phyloP scores from a whole-genome alignment of 768 basidiomycete genomes.

The Tephrocybe sp. region DNA sequence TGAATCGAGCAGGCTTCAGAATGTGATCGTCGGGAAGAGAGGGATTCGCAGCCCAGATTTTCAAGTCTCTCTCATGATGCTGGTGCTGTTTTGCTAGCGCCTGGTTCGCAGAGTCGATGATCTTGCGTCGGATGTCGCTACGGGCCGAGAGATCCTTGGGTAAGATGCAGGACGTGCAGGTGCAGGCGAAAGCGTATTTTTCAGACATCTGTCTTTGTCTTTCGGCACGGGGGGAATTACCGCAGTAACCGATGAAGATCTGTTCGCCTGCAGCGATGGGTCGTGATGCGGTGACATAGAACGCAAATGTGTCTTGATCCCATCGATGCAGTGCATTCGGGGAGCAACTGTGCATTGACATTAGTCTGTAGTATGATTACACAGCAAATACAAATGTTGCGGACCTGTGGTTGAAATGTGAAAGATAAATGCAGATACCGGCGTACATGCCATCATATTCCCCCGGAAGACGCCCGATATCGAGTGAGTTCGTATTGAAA shows the following conservation, averaged over 20 bases:
- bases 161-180: slow-evolving; percentile 16
- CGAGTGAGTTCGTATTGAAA: slow-evolving; percentile 11
- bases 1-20: slow-evolving; percentile 3
- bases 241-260: slow-evolving; percentile 16
- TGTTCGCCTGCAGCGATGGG: slow-evolving; percentile 19
- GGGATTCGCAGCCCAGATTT: slow-evolving; percentile 11
- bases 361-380: background rate
- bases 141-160: slow-evolving; percentile 9
- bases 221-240: background rate
- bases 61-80: slow-evolving; percentile 10
- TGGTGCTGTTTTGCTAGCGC: background rate
- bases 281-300: slow-evolving; percentile 12
- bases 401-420: slow-evolving; percentile 19
- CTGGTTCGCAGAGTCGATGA: background rate
- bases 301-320: slow-evolving; percentile 8
- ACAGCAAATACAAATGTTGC: slow-evolving; percentile 8
- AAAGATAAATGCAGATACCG: slow-evolving; percentile 3
- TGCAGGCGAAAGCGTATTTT: slow-evolving; percentile 18
- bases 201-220: slow-evolving; percentile 7
- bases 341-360: slow-evolving; percentile 17
- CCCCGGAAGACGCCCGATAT: slow-evolving; percentile 16
- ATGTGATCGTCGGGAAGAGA: slow-evolving; percentile 14
- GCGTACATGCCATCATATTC: slow-evolving; percentile 6
- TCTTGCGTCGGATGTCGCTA: slow-evolving; percentile 18
- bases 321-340: slow-evolving; percentile 15